Evolutionary conservation across 257 asterid species (phyloP), one percentile per base, ranked within the genome.

Genomic region (Solanum commersonii): DNA sequence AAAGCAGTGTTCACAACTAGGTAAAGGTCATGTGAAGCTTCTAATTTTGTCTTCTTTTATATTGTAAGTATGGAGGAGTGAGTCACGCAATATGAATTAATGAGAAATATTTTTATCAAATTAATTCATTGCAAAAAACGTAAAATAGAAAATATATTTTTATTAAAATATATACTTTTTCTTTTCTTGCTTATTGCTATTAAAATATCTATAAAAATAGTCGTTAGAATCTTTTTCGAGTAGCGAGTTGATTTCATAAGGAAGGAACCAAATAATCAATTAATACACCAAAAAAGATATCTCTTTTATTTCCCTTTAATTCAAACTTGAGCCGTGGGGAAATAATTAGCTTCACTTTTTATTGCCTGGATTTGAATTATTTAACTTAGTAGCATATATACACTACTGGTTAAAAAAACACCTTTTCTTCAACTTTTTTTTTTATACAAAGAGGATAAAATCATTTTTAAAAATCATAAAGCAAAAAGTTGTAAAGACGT

Each of bases 331-430:
- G 34, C 59, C 59, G 85, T 27, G 85, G 67, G 16, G 40, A 79
- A 79, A 79, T 46, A 27, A 79, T 79, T 79, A 60, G 68, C 68
- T 78, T 78, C 37, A 14, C 84, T 42, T 78, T n/a, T 76, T 76
- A 5, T 37, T 77, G 9, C 23, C 27, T 27, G 63, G 65, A 25
- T 44, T 44, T 79, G 67, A 79, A 44, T 44, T 44, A 44, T 46
- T 81, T 46, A 13, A 14, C 4, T 76, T 37, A 37, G 10, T 25
- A 65, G 72, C 72, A 65, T 25, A 65, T 14, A 65, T 25, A 65
- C 27, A 65, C 20, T 38, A 42, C 40, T 6, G 37, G 77, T 44
- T 13, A 79, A 27, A 15, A 14, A 15, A 14, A 7, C 67, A 46
- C 29, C 23, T 1, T 25, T 79, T 44, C 37, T 42, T 16, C 16